Percentiles rank a stretch among this genome's conserved stretches.
phyloP scores from a whole-genome alignment of 169 alveolate species.

The Cryptosporidium xiaoi region DNA sequence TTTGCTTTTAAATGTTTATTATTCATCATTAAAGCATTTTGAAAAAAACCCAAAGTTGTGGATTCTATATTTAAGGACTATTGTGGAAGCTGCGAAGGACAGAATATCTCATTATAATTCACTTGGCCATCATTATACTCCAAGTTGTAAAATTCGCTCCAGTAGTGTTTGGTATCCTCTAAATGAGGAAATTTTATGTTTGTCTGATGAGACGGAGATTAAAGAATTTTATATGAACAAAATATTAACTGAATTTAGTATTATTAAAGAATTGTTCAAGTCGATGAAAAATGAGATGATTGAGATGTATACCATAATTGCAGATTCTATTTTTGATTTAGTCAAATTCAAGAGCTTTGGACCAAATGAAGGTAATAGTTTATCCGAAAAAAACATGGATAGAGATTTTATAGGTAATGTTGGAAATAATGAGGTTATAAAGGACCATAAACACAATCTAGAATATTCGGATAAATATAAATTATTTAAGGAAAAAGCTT shows the following conservation, averaged over 20 bases:
- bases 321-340: constrained; percentile 20
- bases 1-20: constrained; percentile 25
- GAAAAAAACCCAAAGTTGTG: constrained; percentile 34
- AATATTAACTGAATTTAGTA: constrained; percentile 2
- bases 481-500: not conserved
- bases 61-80: constrained; percentile 33
- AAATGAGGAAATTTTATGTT: not conserved
- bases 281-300: constrained; percentile 18
- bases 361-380: not conserved
- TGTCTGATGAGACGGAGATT: not conserved
- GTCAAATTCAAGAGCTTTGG: not conserved
- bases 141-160: constrained; percentile 33
- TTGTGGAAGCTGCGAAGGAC: constrained; percentile 40
- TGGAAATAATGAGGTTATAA: not conserved
- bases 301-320: constrained; percentile 33
- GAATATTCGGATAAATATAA: not conserved
- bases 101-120: constrained; percentile 4
- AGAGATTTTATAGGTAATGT: not conserved
- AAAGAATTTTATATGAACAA: constrained; percentile 4
- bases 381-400: not conserved
- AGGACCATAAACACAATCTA: not conserved
- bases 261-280: not conserved
- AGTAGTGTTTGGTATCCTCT: constrained; percentile 56
- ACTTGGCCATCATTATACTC: constrained; percentile 17
- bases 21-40: constrained; percentile 54